Base-by-base conservation (phyloP, 176 grass and related monocot genomes). In the Aegilops speltoides region DNA sequence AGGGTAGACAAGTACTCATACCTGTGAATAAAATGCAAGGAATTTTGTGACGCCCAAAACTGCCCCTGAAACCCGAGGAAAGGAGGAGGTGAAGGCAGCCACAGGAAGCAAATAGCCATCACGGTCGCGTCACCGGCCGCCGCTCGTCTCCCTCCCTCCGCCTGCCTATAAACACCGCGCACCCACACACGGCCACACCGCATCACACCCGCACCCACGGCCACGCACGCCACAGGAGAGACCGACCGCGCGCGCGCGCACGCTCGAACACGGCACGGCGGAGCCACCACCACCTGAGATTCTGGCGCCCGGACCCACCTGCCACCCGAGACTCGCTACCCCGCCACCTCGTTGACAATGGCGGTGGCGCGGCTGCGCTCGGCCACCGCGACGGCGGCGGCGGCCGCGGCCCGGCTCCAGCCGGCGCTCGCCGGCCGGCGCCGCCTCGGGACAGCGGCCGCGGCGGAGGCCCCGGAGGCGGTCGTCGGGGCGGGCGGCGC, bases 131-230 rank as follows among this genome's bases (percentile, higher is more conserved):
- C 71, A 12, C 70, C 61, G 64, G 13, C 60, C 57, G 41, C 79
- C 71, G 40, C 74, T 7, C 76, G n/a, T 20, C 56, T 15, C 72
- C 86, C 56, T 15, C 72, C 86, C 56, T 15, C 72, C 86, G 57
- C 73, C 77, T 89, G 56, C 73, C 78, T 89, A 80, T 89, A 89
- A 76, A 89, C 88, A 89, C 88, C 16, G 57, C 52, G 56, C 67
- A 81, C 65, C 22, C 82, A 10, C 69, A 60, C 52, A 62, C 82
- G 24, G 16, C 20, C 73, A 32, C 54, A 43, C 73, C 26, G 22
- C 15, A 76, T 11, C 73, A 54, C 36, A 25, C 43, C 14, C 67
- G 17, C 31, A 26, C 76, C 2, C 13, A 54, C 79, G 14, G 38
- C 9, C 9, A 41, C 40, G 40, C 40, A 46, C 79, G 32, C 36